These are phyloP conservation scores for Chalciporus sphaerocephalus DNA, from an alignment of 768 basidiomycete genomes.

Conservation along the genomic window DNA sequence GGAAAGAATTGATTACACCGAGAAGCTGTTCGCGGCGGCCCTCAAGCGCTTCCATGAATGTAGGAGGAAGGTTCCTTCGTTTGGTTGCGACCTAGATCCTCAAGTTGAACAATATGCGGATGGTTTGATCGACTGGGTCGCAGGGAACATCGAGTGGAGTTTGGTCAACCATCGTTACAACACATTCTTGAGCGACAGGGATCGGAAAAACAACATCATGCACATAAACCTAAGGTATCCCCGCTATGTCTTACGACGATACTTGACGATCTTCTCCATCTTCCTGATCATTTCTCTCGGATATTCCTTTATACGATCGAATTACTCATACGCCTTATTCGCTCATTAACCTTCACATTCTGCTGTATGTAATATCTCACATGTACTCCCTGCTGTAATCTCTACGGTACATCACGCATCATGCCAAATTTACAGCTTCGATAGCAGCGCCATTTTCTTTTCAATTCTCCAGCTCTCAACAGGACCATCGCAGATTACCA, in stretches of 20 bases:
- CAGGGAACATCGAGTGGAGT: slow-evolving; percentile 29
- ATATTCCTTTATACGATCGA: neutral
- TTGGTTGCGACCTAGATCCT: slow-evolving; percentile 13
- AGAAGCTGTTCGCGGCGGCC: slow-evolving; percentile 19
- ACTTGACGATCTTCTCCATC: slow-evolving; percentile 6
- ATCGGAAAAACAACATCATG: slow-evolving; percentile 22
- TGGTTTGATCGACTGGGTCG: slow-evolving; percentile 25
- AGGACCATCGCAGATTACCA: slow-evolving; percentile 54
- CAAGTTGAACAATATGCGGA: slow-evolving; percentile 21
- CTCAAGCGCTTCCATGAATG: slow-evolving; percentile 21
- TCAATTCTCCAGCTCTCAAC: slow-evolving; percentile 53
- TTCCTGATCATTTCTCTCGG: slow-evolving; percentile 6
- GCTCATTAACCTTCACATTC: neutral
- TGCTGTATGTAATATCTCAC: neutral
- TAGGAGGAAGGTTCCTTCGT: slow-evolving; percentile 19
- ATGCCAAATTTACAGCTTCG: neutral
- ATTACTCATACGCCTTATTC: neutral
- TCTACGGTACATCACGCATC: too few species aligned
- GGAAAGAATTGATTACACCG: slow-evolving; percentile 18
- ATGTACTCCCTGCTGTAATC: too few species aligned
- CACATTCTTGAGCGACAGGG: slow-evolving; percentile 16
- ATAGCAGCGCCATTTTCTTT: slow-evolving; percentile 30
- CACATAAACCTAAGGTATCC: slow-evolving; percentile 9
- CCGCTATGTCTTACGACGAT: neutral
- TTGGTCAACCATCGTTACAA: slow-evolving; percentile 25